These are phyloP conservation scores for Fusarium sp. DNA, from an alignment of 2,329 filamentous ascomycete species.

Conservation along the genomic window DNA sequence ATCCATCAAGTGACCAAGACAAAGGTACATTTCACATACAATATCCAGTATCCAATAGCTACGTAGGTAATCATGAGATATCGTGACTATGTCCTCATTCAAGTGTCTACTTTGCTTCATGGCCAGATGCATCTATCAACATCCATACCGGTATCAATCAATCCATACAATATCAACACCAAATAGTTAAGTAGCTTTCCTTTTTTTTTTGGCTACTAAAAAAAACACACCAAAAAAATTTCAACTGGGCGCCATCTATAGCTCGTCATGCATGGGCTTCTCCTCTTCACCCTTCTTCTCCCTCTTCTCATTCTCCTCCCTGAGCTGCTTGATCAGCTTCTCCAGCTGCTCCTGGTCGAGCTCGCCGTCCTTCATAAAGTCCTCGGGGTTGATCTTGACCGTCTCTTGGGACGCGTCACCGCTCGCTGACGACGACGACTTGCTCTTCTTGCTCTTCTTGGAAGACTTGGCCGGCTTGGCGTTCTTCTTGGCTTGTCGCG, in stretches of 20 bases:
- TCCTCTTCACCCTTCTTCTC: constrained; percentile 28
- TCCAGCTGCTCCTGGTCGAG: constrained; percentile 45
- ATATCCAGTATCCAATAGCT: background rate
- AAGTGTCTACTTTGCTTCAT: constrained; percentile 26
- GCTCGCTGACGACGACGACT: constrained; percentile 46
- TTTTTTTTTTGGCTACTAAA: constrained; percentile 18
- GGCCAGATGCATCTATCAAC: constrained; percentile 39
- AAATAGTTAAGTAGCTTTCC: constrained; percentile 6
- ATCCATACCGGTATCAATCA: constrained; percentile 38
- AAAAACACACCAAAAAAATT: constrained; percentile 16
- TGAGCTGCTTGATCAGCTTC: constrained; percentile 45
- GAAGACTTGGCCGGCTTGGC: constrained; percentile 37
- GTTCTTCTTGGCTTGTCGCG: constrained; percentile 61
- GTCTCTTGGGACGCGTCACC: constrained; percentile 54
- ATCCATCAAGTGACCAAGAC: background rate
- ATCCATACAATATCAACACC: constrained; percentile 27
- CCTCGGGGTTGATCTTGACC: constrained; percentile 59
- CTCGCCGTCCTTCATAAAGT: constrained; percentile 57
- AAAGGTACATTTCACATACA: background rate
- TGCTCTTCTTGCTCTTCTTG: constrained; percentile 56
- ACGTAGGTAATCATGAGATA: constrained; percentile 5
- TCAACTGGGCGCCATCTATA: constrained; percentile 44
- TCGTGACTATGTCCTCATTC: constrained; percentile 23
- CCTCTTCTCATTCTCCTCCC: constrained; percentile 38
- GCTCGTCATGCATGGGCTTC: constrained; percentile 51